phyloP scores from a whole-genome alignment of 164 flowering plant species.

The Chimonanthus praecox region DNA sequence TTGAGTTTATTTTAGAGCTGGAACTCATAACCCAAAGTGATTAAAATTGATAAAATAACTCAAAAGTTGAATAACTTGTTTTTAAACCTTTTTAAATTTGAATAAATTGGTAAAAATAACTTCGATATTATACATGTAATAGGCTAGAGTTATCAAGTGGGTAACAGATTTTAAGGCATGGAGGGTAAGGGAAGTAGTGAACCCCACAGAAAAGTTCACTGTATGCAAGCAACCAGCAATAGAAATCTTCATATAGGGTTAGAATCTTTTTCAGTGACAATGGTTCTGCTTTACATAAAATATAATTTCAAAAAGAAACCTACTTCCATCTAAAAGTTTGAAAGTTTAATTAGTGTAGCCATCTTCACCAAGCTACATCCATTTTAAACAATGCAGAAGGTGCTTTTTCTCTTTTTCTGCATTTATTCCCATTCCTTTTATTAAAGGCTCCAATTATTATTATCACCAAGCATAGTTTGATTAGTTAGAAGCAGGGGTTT shows the following conservation, averaged over 20 bases:
- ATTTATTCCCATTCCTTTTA: background rate
- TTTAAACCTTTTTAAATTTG: no score
- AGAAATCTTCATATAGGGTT: background rate
- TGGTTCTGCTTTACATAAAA: background rate
- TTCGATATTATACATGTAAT: no score
- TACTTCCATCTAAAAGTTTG: background rate
- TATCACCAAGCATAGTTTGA: background rate
- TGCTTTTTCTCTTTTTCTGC: background rate
- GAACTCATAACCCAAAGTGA: no score
- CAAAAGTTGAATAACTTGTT: no score
- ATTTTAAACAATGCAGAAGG: background rate
- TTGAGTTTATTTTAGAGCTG: no score
- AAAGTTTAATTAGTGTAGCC: no score
- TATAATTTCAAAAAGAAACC: background rate
- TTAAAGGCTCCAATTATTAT: background rate
- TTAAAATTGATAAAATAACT: no score
- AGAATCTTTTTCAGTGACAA: no score
- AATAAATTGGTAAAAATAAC: no score
- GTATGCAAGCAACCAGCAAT: background rate
- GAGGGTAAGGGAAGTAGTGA: background rate
- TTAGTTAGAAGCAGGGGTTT: background rate
- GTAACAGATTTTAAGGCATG: background rate
- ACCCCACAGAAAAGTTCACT: no score
- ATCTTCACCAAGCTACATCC: background rate
- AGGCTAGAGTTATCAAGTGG: no score